These are phyloP conservation scores for Gloeopeniophorella convolvens DNA, from an alignment of 768 basidiomycete genomes.

Conservation along the genomic window DNA sequence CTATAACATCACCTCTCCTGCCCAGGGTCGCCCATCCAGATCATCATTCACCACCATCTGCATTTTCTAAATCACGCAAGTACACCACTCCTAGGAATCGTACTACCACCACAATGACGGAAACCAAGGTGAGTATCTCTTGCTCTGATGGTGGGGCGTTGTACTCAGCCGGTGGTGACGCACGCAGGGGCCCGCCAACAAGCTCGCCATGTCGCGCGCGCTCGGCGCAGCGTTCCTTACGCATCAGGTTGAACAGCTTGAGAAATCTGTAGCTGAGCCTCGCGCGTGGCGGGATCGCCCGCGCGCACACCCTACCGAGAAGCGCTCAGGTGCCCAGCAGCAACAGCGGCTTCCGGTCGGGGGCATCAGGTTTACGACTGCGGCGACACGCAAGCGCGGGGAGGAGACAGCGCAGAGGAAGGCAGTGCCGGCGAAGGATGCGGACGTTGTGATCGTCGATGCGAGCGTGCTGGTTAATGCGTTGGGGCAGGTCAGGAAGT, in stretches of 20 bases:
- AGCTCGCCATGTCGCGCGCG: conserved; percentile 78
- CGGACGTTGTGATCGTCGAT: conserved; percentile 72
- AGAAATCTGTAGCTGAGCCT: conserved; percentile 55
- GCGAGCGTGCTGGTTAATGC: conserved; percentile 79
- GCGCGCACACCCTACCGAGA: conserved; percentile 11
- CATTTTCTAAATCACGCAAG: no score
- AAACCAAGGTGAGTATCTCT: no score
- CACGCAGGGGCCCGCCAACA: conserved; percentile 34
- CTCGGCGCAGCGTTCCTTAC: conserved; percentile 82
- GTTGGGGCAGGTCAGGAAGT: conserved; percentile 70
- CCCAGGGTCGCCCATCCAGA: no score
- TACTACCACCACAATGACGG: no score
- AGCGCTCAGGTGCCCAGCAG: conserved; percentile 21
- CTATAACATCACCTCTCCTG: no score
- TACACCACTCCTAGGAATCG: no score
- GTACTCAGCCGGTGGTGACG: no score
- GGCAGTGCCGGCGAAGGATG: conserved; percentile 43
- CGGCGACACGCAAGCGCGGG: background rate
- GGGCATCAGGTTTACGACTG: conserved; percentile 12
- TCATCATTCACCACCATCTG: no score
- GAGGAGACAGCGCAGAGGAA: background rate
- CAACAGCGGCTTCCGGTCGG: conserved; percentile 19
- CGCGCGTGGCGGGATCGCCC: conserved; percentile 19
- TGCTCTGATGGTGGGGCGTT: no score
- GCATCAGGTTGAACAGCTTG: conserved; percentile 84